Conservation (phyloP, 805 yeast species). For the Metschnikowia proteae region DNA sequence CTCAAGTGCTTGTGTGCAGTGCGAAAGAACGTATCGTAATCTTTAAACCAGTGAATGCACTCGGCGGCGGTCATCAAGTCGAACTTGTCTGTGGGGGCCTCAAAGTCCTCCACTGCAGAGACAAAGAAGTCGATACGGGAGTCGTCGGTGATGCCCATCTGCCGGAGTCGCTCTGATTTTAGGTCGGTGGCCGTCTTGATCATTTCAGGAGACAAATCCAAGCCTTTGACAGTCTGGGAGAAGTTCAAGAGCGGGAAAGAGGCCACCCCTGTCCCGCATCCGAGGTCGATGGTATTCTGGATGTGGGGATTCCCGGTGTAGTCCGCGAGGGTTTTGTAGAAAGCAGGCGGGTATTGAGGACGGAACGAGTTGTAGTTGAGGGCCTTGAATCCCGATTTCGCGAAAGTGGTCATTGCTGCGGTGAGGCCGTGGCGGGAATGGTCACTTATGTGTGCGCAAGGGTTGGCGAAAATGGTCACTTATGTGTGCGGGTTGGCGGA, state of each 20-base stretch:
- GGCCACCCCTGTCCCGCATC: constrained; percentile 56
- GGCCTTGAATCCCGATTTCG: constrained; percentile 14
- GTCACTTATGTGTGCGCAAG: no score
- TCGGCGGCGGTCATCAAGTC: constrained; percentile 20
- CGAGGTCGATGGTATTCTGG: constrained; percentile 36
- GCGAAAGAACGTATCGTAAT: constrained; percentile 14
- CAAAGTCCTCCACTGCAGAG: constrained; percentile 34
- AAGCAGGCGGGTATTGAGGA: constrained; percentile 39
- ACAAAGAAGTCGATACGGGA: constrained; percentile 28
- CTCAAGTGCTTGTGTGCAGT: constrained; percentile 11
- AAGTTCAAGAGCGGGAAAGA: constrained; percentile 41
- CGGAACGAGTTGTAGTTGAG: constrained; percentile 31
- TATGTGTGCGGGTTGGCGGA: no score
- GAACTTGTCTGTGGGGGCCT: constrained; percentile 15
- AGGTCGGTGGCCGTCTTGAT: constrained; percentile 38
- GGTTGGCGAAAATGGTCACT: no score
- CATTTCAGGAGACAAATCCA: constrained; percentile 49
- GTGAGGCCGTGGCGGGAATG: not conserved
- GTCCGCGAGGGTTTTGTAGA: constrained; percentile 28
- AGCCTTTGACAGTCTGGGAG: constrained; percentile 38
- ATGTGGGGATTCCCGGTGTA: constrained; percentile 23
- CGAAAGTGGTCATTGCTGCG: constrained; percentile 14
- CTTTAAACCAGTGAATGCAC: constrained; percentile 22
- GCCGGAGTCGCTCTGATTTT: constrained; percentile 20
- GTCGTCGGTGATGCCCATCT: constrained; percentile 24